Evolutionary conservation across 164 flowering plant genomes (phyloP).

Genomic region (Vitis rotundifolia): DNA sequence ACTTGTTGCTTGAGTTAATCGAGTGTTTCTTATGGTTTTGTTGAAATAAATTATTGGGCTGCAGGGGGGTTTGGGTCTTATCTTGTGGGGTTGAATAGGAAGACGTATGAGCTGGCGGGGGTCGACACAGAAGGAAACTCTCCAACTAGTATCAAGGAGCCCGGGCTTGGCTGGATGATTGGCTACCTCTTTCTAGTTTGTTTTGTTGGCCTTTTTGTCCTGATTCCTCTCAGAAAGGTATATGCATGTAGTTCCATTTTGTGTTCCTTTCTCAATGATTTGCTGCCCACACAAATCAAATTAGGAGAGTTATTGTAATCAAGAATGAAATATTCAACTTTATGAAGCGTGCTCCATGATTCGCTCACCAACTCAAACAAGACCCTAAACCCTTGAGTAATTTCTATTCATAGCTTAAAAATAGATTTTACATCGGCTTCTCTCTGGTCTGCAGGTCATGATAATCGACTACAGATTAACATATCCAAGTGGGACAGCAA

Average conservation of each 20-base stretch:
- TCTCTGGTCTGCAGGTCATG: slow-evolving; percentile 53
- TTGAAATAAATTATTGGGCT: neutral
- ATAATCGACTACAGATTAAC: slow-evolving; percentile 79
- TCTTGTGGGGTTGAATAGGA: slow-evolving; percentile 72
- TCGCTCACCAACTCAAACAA: too few relatives aligned
- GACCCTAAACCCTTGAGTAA: neutral
- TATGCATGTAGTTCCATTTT: neutral
- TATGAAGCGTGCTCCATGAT: too few relatives aligned
- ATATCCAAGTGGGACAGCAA: slow-evolving; percentile 85
- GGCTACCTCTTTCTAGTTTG: slow-evolving; percentile 60
- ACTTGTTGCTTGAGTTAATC: neutral
- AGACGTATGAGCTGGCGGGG: slow-evolving; percentile 74
- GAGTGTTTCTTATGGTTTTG: neutral
- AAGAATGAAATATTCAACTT: neutral
- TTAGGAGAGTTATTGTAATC: neutral
- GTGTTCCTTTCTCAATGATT: neutral
- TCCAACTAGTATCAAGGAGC: slow-evolving; percentile 61
- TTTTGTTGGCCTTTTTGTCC: slow-evolving; percentile 83
- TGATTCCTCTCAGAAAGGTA: slow-evolving; percentile 91
- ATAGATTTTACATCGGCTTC: neutral
- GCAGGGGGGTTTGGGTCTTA: slow-evolving; percentile 94
- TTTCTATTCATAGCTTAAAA: neutral
- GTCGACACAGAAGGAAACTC: slow-evolving; percentile 54
- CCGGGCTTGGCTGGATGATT: slow-evolving; percentile 83
- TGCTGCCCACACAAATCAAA: neutral